phyloP scores from a whole-genome alignment of 805 yeast species.

The Cyberlindnera subsufficiens region DNA sequence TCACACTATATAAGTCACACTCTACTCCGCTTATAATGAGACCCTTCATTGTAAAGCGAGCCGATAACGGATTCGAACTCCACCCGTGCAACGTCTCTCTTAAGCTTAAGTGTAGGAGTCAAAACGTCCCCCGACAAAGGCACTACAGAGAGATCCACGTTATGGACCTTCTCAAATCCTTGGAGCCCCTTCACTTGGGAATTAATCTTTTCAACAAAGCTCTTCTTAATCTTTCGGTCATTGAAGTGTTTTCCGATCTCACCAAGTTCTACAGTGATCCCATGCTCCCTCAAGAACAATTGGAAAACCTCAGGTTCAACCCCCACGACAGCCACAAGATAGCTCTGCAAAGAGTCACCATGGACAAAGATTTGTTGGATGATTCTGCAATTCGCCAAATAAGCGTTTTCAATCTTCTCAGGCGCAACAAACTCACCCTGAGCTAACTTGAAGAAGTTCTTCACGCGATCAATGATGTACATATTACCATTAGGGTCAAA shows the following conservation, averaged over 20 bases:
- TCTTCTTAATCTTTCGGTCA: slow-evolving; percentile 1
- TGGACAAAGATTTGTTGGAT: slow-evolving; percentile 52
- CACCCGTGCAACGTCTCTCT: slow-evolving; percentile 35
- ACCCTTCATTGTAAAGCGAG: too few species aligned
- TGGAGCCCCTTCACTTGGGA: slow-evolving; percentile 33
- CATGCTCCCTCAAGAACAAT: too few species aligned
- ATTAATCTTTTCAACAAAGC: slow-evolving; percentile 12
- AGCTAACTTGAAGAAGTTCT: slow-evolving; percentile 59
- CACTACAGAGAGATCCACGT: slow-evolving; percentile 45
- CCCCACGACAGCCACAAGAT: slow-evolving; percentile 50
- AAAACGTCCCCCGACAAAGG: slow-evolving; percentile 57
- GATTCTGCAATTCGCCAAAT: slow-evolving; percentile 42
- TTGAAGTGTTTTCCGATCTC: slow-evolving; percentile 4
- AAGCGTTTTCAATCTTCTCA: slow-evolving; percentile 55
- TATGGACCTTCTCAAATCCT: slow-evolving; percentile 62
- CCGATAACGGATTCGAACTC: too few species aligned
- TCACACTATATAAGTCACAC: too few species aligned
- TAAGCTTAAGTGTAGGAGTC: slow-evolving; percentile 63
- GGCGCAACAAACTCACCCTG: slow-evolving; percentile 60
- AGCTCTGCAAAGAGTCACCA: slow-evolving; percentile 55
- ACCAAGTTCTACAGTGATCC: slow-evolving; percentile 3
- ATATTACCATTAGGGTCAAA: slow-evolving; percentile 32
- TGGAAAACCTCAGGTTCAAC: slow-evolving; percentile 35
- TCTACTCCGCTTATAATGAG: too few species aligned
- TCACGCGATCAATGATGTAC: slow-evolving; percentile 53